A percentile compares a stretch with the other conserved stretches of the same genome.
These are phyloP conservation scores for Russula ochroleuca DNA, from an alignment of 768 basidiomycete species.

Conservation along the genomic window DNA sequence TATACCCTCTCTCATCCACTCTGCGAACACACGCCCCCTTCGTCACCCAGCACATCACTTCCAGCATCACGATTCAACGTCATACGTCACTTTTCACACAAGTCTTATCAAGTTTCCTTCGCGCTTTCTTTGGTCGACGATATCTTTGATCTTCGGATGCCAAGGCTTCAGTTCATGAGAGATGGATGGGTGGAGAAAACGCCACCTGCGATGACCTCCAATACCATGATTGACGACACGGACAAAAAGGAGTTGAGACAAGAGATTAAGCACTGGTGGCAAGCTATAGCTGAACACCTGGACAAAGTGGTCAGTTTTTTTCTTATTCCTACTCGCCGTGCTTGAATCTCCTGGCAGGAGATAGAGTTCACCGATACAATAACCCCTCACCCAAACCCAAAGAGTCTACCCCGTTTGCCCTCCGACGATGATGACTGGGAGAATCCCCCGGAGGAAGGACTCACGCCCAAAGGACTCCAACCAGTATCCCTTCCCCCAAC, in stretches of 20 bases:
- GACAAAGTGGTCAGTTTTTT: slow-evolving; percentile 48
- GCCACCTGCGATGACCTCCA: slow-evolving; percentile 1
- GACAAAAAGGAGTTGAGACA: slow-evolving; percentile 49
- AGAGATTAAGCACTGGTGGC: slow-evolving; percentile 68
- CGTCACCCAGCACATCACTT: slow-evolving; percentile 30
- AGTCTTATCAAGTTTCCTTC: slow-evolving; percentile 40
- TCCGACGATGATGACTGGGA: slow-evolving; percentile 52
- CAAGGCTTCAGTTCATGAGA: slow-evolving; percentile 52
- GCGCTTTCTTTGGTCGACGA: slow-evolving; percentile 46
- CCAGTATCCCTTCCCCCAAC: slow-evolving; percentile 28
- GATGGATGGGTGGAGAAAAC: slow-evolving; percentile 28
- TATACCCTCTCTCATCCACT: slow-evolving; percentile 29
- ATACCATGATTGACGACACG: slow-evolving; percentile 29
- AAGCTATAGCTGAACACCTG: slow-evolving; percentile 54
- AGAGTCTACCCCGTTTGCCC: slow-evolving; percentile 57
- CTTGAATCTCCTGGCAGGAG: slow-evolving; percentile 39
- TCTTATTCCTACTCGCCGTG: neutral
- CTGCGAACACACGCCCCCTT: slow-evolving; percentile 22
- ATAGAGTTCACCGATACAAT: slow-evolving; percentile 33
- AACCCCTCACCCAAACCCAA: slow-evolving; percentile 33
- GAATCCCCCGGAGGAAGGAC: slow-evolving; percentile 29
- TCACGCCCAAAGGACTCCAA: slow-evolving; percentile 14
- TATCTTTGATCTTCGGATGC: slow-evolving; percentile 58
- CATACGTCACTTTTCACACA: slow-evolving; percentile 41
- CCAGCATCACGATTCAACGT: slow-evolving; percentile 37